Conservation (phyloP, 2,329 filamentous ascomycete genomes). For the Ophiostoma ulmi region DNA sequence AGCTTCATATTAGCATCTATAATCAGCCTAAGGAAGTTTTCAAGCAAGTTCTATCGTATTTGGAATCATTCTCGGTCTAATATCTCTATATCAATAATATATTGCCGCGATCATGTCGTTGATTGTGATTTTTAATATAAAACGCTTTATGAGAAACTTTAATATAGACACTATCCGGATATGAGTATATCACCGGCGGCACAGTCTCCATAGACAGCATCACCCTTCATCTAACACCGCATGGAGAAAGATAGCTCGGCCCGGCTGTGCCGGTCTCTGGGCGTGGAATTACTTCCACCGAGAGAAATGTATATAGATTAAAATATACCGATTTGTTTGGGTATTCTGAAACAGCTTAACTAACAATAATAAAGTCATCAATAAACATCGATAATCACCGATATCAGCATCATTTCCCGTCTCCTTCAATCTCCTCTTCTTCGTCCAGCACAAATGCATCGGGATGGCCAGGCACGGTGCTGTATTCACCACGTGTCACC, state of each 20-base stretch:
- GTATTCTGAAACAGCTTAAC: neutral
- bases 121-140: neutral
- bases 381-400: neutral
- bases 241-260: neutral
- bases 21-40: neutral
- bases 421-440: conserved; percentile 23
- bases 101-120: neutral
- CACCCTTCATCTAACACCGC: neutral
- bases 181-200: neutral
- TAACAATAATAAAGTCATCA: neutral
- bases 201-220: neutral
- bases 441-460: conserved; percentile 24
- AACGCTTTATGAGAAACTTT: neutral
- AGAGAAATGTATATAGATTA: neutral
- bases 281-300: neutral
- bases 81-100: neutral
- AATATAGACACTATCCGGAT: neutral
- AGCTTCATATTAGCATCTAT: neutral
- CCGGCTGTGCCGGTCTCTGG: neutral
- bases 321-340: neutral
- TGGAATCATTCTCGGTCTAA: neutral
- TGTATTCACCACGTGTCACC: conserved; percentile 47
- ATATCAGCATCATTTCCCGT: conserved; percentile 31
- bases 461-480: conserved; percentile 23
- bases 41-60: neutral